Conservation (phyloP, 208 protist genomes). For the Wallacemonas sp. region DNA sequence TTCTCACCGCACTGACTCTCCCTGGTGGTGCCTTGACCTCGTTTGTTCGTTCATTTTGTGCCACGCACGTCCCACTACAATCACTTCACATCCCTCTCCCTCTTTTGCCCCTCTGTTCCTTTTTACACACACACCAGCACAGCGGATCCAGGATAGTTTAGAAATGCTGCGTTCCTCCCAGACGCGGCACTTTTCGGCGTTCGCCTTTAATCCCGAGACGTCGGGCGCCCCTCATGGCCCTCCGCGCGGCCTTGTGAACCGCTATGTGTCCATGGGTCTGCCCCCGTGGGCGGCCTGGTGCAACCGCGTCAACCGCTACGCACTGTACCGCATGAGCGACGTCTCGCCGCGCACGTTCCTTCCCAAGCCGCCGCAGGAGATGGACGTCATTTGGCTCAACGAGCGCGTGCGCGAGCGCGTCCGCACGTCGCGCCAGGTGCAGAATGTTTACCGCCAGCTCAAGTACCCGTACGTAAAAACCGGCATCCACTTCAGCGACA, state of each 20-base stretch:
- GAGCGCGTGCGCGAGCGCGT: constrained; percentile 89
- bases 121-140: background rate
- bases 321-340: constrained; percentile 87
- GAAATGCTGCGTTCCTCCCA: constrained; percentile 44
- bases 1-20: no score
- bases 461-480: constrained; percentile 91
- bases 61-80: no score
- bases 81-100: constrained; percentile 12
- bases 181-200: constrained; percentile 67
- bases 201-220: constrained; percentile 85
- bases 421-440: constrained; percentile 83
- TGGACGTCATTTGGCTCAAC: constrained; percentile 93
- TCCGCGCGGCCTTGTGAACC: constrained; percentile 86
- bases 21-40: background rate
- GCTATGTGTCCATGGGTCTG: constrained; percentile 89
- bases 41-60: background rate
- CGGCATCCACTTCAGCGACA: constrained; percentile 87
- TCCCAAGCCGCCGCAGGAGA: constrained; percentile 80
- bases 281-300: constrained; percentile 92
- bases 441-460: constrained; percentile 89
- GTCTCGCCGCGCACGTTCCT: constrained; percentile 73
- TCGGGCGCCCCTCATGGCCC: constrained; percentile 78
- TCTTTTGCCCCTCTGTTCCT: constrained; percentile 3
- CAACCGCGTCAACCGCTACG: constrained; percentile 80
- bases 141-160: background rate